phyloP scores from a whole-genome alignment of 2,329 filamentous ascomycete species.

The Fusarium keratoplasticum region DNA sequence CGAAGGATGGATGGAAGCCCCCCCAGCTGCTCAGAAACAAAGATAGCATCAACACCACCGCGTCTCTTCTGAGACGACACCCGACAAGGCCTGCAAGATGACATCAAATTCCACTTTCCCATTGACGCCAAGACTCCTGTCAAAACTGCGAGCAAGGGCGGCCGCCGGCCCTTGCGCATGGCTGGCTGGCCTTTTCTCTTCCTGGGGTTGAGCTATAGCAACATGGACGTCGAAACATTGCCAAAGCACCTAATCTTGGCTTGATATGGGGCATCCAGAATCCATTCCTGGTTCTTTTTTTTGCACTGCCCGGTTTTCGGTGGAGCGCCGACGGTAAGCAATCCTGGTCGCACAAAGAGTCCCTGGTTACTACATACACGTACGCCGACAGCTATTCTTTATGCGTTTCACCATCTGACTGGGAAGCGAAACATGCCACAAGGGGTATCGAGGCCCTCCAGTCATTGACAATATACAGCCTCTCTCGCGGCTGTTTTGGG shows the following conservation, averaged over 20 bases:
- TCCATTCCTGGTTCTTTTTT: not conserved
- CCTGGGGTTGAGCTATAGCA: slow-evolving; percentile 1
- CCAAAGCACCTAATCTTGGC: slow-evolving; percentile 13
- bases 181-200: not conserved
- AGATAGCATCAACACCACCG: slow-evolving; percentile 14
- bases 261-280: slow-evolving; percentile 2
- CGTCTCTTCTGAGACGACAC: slow-evolving; percentile 24
- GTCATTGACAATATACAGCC: not conserved
- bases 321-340: not conserved
- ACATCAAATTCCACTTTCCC: slow-evolving; percentile 15
- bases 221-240: slow-evolving; percentile 13
- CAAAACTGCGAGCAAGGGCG: not conserved
- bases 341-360: slow-evolving; percentile 24
- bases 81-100: slow-evolving; percentile 14
- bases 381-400: not conserved
- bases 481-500: not conserved
- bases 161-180: not conserved
- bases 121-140: not conserved
- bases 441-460: slow-evolving; percentile 1
- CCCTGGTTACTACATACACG: not conserved
- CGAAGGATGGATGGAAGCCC: not conserved
- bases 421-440: slow-evolving; percentile 14
- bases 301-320: slow-evolving; percentile 6
- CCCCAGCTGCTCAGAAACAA: slow-evolving; percentile 16
- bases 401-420: slow-evolving; percentile 21